These are phyloP conservation scores for Peniophora sp. DNA, from an alignment of 1,284 basidiomycete species.

Conservation along the genomic window DNA sequence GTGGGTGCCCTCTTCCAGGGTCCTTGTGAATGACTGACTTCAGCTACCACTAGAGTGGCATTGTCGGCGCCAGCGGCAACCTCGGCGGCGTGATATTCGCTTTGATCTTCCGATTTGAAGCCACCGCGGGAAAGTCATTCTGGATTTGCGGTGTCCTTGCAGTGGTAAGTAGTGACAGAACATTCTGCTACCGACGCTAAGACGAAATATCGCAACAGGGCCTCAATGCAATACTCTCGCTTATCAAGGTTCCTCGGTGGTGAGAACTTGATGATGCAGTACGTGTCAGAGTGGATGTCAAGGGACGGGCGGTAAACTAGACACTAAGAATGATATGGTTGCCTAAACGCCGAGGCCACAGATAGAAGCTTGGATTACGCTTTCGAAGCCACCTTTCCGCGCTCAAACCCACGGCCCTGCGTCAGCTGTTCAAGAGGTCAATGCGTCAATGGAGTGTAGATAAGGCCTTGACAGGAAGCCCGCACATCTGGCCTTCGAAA, in stretches of 20 bases:
- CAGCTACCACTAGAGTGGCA: slow-evolving; percentile 25
- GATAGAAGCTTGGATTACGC: no score
- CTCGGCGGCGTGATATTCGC: slow-evolving; percentile 45
- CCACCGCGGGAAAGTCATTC: slow-evolving; percentile 32
- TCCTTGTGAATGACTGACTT: neutral
- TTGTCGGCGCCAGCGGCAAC: slow-evolving; percentile 47
- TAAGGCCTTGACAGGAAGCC: no score
- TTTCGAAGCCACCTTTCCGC: no score
- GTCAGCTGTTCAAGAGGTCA: no score
- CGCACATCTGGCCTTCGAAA: no score
- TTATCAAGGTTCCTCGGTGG: slow-evolving; percentile 10
- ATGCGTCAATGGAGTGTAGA: no score
- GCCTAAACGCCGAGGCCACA: no score
- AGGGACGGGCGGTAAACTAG: neutral
- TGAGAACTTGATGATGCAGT: slow-evolving; percentile 2
- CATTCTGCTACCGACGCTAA: neutral
- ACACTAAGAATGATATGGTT: no score
- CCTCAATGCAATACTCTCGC: slow-evolving; percentile 11
- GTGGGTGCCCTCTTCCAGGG: neutral
- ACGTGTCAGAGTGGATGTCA: no score
- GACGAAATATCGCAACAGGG: slow-evolving; percentile 5
- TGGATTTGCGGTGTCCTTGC: slow-evolving; percentile 37
- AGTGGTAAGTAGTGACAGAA: slow-evolving; percentile 20
- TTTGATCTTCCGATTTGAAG: slow-evolving; percentile 42
- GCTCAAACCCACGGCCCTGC: no score